These are phyloP conservation scores for Elongisporangium anandrum DNA, from an alignment of 352 stramenopile genomes.

Conservation along the genomic window DNA sequence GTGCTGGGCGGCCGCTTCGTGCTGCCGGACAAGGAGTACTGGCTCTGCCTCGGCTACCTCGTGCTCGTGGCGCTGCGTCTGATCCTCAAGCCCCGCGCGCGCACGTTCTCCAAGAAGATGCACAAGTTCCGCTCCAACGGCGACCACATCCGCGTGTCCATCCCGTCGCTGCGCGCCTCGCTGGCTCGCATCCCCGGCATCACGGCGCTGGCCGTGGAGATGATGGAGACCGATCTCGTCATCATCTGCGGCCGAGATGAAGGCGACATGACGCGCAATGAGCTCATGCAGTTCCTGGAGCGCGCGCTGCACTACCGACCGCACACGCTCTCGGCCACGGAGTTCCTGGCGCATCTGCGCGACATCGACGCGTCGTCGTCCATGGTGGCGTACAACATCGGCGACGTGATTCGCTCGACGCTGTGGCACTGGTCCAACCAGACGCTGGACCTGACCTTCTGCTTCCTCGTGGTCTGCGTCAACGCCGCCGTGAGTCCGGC, in stretches of 20 bases:
- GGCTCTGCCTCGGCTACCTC: slow-evolving; percentile 65
- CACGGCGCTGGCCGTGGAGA: slow-evolving; percentile 77
- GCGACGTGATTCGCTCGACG: slow-evolving; percentile 75
- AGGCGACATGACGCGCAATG: slow-evolving; percentile 80
- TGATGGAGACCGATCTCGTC: slow-evolving; percentile 87
- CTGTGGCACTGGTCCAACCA: slow-evolving; percentile 86
- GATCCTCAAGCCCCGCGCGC: slow-evolving; percentile 79
- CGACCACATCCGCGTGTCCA: slow-evolving; percentile 84
- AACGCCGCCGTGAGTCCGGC: slow-evolving; percentile 79
- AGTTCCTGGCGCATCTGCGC: slow-evolving; percentile 78
- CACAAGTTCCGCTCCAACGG: slow-evolving; percentile 85
- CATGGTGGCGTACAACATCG: slow-evolving; percentile 62
- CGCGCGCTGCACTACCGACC: slow-evolving; percentile 77
- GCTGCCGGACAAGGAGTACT: slow-evolving; percentile 61
- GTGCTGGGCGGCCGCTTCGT: slow-evolving; percentile 48
- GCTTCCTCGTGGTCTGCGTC: slow-evolving; percentile 76
- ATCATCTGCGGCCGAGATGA: slow-evolving; percentile 85
- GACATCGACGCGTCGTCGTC: slow-evolving; percentile 84
- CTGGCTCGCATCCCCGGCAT: slow-evolving; percentile 80
- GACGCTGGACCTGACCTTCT: slow-evolving; percentile 62
- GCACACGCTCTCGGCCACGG: slow-evolving; percentile 62
- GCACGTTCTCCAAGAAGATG: slow-evolving; percentile 85
- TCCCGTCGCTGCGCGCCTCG: slow-evolving; percentile 76
- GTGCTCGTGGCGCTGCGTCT: slow-evolving; percentile 62
- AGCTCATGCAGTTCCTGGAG: slow-evolving; percentile 87